Percentiles rank a stretch among this genome's conserved stretches.
Evolutionary conservation across 2,329 filamentous ascomycete genomes (phyloP).

Genomic region (Penicillium janthinellum): DNA sequence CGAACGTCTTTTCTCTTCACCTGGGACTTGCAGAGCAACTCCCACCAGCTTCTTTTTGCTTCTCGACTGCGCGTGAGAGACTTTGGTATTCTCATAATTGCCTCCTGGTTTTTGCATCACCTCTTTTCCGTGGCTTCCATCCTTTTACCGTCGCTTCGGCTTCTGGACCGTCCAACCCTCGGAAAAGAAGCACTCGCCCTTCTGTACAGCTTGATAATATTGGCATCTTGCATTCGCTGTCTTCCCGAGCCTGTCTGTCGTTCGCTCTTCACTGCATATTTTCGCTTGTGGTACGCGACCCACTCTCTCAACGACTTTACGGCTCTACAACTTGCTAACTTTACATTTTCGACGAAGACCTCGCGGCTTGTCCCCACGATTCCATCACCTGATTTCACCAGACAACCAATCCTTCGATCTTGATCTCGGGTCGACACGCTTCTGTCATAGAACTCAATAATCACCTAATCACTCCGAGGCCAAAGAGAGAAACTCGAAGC

Average conservation of each 20-base stretch:
- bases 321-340: neutral
- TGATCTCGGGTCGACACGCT: slow-evolving; percentile 16
- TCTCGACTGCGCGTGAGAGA: slow-evolving; percentile 12
- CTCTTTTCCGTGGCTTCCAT: slow-evolving; percentile 12
- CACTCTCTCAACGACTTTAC: slow-evolving; percentile 6
- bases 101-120: slow-evolving; percentile 2
- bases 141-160: neutral
- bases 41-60: slow-evolving; percentile 21
- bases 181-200: slow-evolving; percentile 2
- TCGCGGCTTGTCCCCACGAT: slow-evolving; percentile 10
- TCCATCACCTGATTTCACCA: slow-evolving; percentile 3
- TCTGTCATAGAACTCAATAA: slow-evolving; percentile 30
- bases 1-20: slow-evolving; percentile 25
- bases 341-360: slow-evolving; percentile 10
- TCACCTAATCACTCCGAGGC: slow-evolving; percentile 33
- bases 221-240: slow-evolving; percentile 11
- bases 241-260: slow-evolving; percentile 27
- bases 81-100: slow-evolving; percentile 25
- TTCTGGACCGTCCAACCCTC: neutral
- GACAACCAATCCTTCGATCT: slow-evolving; percentile 7
- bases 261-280: slow-evolving; percentile 24
- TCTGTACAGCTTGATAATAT: slow-evolving; percentile 26
- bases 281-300: slow-evolving; percentile 24
- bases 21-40: slow-evolving; percentile 44
- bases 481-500: slow-evolving; percentile 20